Conservation (phyloP, 2,329 filamentous ascomycete species). For the Ceratocystis lukuohia region DNA sequence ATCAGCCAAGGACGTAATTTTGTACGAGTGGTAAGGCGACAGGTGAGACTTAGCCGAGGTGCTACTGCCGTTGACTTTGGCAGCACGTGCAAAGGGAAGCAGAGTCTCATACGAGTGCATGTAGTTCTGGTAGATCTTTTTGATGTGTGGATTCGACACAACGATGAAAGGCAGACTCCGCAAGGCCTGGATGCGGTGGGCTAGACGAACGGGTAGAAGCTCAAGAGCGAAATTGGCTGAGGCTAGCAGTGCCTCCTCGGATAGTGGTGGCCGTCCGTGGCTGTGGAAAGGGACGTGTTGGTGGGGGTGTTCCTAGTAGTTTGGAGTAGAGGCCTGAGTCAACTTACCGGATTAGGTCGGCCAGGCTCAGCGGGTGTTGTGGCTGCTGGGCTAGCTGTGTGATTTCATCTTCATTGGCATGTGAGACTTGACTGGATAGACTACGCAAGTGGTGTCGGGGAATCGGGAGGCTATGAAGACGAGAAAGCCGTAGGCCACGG, state of each 20-base stretch:
- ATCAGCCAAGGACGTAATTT: slow-evolving; percentile 34
- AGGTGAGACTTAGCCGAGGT: background rate
- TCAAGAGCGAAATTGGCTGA: slow-evolving; percentile 94
- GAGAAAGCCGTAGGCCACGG: too few relatives aligned
- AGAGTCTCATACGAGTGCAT: slow-evolving; percentile 83
- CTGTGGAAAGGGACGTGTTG: slow-evolving; percentile 26
- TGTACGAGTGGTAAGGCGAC: slow-evolving; percentile 33
- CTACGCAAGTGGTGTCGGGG: background rate
- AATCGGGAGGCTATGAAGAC: background rate
- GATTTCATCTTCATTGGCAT: slow-evolving; percentile 60
- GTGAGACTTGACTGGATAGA: slow-evolving; percentile 10
- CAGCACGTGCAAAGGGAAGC: slow-evolving; percentile 55
- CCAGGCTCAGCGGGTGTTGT: slow-evolving; percentile 69
- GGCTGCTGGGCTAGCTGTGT: slow-evolving; percentile 62
- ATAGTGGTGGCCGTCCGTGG: slow-evolving; percentile 71
- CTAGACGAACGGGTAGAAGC: slow-evolving; percentile 80
- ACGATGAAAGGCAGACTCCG: slow-evolving; percentile 94
- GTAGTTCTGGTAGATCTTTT: slow-evolving; percentile 91
- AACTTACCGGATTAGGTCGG: slow-evolving; percentile 71
- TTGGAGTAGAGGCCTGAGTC: background rate
- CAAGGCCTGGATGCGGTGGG: slow-evolving; percentile 83
- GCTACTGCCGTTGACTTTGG: slow-evolving; percentile 27
- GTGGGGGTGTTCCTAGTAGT: background rate
- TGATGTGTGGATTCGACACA: slow-evolving; percentile 92
- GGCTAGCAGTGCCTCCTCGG: slow-evolving; percentile 62